These are phyloP conservation scores for Populus deltoides DNA, from an alignment of 345 rosid genomes.

Conservation along the genomic window DNA sequence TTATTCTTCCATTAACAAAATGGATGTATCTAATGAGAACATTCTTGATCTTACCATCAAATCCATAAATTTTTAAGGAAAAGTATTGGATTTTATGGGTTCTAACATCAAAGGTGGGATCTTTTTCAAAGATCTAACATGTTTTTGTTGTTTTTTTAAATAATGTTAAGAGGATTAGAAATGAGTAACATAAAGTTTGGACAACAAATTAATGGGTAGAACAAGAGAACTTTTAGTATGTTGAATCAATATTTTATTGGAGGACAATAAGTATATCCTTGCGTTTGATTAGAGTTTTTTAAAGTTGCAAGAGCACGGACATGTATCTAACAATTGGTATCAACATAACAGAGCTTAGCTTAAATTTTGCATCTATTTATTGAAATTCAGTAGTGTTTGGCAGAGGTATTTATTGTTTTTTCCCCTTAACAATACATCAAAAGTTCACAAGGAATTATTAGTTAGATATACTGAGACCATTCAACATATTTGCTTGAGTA, in stretches of 20 bases:
- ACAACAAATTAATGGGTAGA: constrained; percentile 40
- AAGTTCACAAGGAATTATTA: no score
- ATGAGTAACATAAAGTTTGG: constrained; percentile 45
- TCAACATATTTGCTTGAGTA: no score
- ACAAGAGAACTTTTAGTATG: constrained; percentile 61
- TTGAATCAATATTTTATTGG: constrained; percentile 50
- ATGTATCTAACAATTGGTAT: no score
- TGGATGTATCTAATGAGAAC: constrained; percentile 54
- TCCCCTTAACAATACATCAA: no score
- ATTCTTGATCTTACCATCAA: constrained; percentile 26
- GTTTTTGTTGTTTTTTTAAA: not conserved
- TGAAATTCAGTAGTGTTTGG: no score
- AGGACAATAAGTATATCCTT: constrained; percentile 49
- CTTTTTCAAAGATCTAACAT: constrained; percentile 1
- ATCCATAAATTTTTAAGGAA: constrained; percentile 47
- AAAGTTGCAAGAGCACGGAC: constrained; percentile 34
- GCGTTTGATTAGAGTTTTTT: constrained; percentile 50
- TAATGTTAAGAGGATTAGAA: not conserved
- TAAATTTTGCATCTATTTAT: no score
- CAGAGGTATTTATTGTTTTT: no score
- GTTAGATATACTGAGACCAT: no score
- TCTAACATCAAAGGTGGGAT: not conserved
- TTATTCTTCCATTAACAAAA: constrained; percentile 13
- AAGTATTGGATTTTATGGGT: not conserved
- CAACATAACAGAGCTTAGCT: no score